Conservation (phyloP, 2,329 filamentous ascomycete species). For the Metarhizium humberi region DNA sequence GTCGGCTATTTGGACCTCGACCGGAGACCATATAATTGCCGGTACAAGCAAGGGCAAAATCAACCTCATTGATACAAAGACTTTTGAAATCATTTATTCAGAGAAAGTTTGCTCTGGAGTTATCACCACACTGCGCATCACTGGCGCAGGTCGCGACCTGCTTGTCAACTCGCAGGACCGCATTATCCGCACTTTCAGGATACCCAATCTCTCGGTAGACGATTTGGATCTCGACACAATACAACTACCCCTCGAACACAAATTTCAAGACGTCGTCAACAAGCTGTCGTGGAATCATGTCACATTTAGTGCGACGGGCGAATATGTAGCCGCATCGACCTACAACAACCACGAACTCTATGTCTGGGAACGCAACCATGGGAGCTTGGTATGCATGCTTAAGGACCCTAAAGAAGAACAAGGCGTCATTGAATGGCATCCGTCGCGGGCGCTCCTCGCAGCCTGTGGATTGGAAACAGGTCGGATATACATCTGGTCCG, state of each 20-base stretch:
- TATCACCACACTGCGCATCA: conserved; percentile 79
- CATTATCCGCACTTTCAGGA: conserved; percentile 83
- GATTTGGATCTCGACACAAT: conserved; percentile 77
- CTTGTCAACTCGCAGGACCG: conserved; percentile 91
- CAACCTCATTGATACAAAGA: conserved; percentile 83
- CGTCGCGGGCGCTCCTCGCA: conserved; percentile 73
- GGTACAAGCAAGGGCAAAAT: conserved; percentile 94
- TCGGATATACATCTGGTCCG: conserved; percentile 91
- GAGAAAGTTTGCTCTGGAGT: conserved; percentile 81
- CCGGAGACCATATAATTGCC: conserved; percentile 80
- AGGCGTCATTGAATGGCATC: conserved; percentile 96
- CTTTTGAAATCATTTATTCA: conserved; percentile 77
- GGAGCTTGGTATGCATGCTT: conserved; percentile 90
- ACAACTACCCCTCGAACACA: conserved; percentile 87
- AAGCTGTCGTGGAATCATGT: conserved; percentile 94
- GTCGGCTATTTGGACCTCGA: conserved; percentile 76
- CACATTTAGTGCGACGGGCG: conserved; percentile 85
- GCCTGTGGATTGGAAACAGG: conserved; percentile 91
- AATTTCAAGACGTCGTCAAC: conserved; percentile 97
- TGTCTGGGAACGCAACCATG: conserved; percentile 91
- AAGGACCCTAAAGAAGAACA: conserved; percentile 96
- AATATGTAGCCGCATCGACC: conserved; percentile 93
- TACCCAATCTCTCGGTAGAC: conserved; percentile 64
- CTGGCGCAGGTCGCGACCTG: conserved; percentile 71
- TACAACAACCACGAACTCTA: conserved; percentile 99